Base-by-base conservation (phyloP, 2,329 filamentous ascomycete species). In the Diaporthe aspalathi region DNA sequence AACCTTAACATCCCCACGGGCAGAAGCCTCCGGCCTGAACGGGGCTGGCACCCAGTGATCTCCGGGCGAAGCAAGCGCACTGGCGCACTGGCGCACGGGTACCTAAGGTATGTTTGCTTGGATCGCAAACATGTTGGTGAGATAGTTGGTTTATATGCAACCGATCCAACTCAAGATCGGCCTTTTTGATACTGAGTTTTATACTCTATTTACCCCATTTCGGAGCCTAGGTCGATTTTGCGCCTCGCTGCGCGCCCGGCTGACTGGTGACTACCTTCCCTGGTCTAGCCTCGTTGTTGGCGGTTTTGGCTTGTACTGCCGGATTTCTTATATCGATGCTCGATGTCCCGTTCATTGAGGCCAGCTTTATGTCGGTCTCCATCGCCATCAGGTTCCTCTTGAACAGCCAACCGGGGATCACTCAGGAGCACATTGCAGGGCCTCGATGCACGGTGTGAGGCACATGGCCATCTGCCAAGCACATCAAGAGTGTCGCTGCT, bases 1-100 rank as follows among this genome's bases (percentile, higher is more conserved):
- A 50, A 65, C 60, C 45, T 65, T 65, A 65, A 38, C 60, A 65
- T 5, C 60, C 60, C 43, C 45, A 38, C 38, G 60, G 45, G 60
- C 60, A 50, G 45, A n/a, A 20, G 24, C n/a, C 43, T 62, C 11
- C 32, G 1, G 16, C 14, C 12, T 29, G 16, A 60, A 38, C 35
- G 35, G 35, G 35, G 22, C 32, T 35, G 32, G 5, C 5, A 9
- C 32, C 32, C 32, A 35, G 9, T 5, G 32, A 49, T 8, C 43
- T 7, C 12, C 27, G 14, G 60, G 60, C 20, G 60, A n/a, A 60
- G 40, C 7, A 6, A n/a, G 16, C 17, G n/a, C 20, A 35, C 6
- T n/a, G 27, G n/a, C 20, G n/a, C n/a, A n/a, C n/a, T n/a, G n/a
- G n/a, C n/a, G n/a, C n/a, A n/a, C n/a, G n/a, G n/a, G n/a, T n/a